A percentile compares a stretch with the other conserved stretches of the same genome.
phyloP scores from a whole-genome alignment of 1,139 yeast species.

The Diutina rugosa region DNA sequence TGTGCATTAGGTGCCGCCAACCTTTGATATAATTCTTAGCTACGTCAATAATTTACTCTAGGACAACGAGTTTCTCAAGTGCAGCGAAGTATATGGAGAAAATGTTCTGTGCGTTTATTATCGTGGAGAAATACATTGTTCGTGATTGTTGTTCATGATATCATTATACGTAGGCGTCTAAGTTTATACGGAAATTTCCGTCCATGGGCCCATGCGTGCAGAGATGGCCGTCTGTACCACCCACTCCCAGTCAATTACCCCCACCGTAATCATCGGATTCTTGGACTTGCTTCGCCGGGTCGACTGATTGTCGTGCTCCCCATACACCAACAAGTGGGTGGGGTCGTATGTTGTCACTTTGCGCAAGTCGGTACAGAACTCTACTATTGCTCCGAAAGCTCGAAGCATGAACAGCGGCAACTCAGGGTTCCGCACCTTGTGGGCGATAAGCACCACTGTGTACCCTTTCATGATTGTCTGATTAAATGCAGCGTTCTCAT shows the following conservation, averaged over 20 bases:
- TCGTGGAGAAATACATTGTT: not conserved
- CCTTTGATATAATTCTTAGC: too few relatives aligned
- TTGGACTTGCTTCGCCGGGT: conserved; percentile 1
- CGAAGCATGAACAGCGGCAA: not conserved
- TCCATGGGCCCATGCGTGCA: not conserved
- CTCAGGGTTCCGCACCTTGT: not conserved
- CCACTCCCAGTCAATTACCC: conserved; percentile 57
- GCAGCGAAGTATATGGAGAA: too few relatives aligned
- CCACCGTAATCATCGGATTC: conserved; percentile 6
- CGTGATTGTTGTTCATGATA: not conserved
- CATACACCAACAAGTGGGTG: conserved; percentile 6
- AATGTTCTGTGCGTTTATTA: not conserved
- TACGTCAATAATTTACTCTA: too few relatives aligned
- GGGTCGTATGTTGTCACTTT: not conserved
- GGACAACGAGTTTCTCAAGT: too few relatives aligned
- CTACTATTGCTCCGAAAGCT: not conserved
- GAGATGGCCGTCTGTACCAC: conserved; percentile 55
- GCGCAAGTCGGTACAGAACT: not conserved
- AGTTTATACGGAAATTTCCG: not conserved
- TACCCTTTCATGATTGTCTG: not conserved
- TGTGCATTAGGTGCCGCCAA: not conserved
- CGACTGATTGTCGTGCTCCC: conserved; percentile 4
- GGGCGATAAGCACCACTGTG: not conserved
- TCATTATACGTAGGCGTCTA: not conserved
- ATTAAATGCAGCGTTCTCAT: conserved; percentile 13